Evolutionary conservation across 2,329 filamentous ascomycete species (phyloP), one percentile per base, ranked within the genome.

Genomic region (Calonectria multiphialidica): DNA sequence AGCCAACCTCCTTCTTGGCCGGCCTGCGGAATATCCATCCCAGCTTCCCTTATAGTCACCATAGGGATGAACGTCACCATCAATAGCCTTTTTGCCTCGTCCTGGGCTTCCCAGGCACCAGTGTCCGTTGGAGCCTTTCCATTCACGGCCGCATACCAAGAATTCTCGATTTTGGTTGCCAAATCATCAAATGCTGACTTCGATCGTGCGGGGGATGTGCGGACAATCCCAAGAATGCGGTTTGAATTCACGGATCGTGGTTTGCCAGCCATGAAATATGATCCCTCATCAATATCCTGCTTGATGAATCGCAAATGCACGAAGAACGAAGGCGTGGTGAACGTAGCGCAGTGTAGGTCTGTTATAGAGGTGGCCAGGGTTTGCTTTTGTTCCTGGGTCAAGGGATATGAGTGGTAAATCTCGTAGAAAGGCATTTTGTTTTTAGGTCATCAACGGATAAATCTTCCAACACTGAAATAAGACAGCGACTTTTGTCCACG

Each of bases 381-480:
- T 25, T 73, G 76, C 9, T 65, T 57, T 33, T 78, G 73, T 10
- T 61, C 61, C 8, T 45, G 30, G 2, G 40, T 63, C 2, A 78
- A 57, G 2, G 42, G 16, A 25, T 23, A 73, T 6, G 76, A 78
- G 33, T 78, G 76, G 13, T 72, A 61, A 3, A 78, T 13, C 47
- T 78, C 63, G n/a, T 78, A 78, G 9, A 76, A 73, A 2, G 76
- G 76, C 76, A 78, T 75, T 1, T 40, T 59, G 53, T 21, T 23
- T 21, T 2, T 47, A 2, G 18, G 8, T 30, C 8, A 30, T 30
- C 28, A 30, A 30, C 5, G 8, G 28, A 30, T 30, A 5, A 8
- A 8, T 8, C 28, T 30, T 8, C 5, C 8, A 8, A 8, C 8
- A 5, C 28, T 30, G 28, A 30, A 30, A 8, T 30, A 30, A 30